Percentiles rank a stretch among this genome's conserved stretches.
Evolutionary conservation across 2,329 filamentous ascomycete genomes (phyloP).

Genomic region (Apiospora pterosperma): DNA sequence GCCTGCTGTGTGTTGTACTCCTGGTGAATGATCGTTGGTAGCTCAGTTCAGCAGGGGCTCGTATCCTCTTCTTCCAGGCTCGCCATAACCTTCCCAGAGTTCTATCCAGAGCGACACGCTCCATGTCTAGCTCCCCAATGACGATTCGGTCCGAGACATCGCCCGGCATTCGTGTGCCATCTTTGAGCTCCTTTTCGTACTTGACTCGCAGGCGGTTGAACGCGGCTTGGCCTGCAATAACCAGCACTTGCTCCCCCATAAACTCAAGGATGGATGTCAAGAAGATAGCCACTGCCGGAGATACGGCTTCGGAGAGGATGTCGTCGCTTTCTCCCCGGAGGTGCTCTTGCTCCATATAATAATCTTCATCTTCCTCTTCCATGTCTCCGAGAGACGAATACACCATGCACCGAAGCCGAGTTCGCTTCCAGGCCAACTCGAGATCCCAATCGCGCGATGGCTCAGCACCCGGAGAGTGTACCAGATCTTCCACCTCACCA

Average conservation of each 20-base stretch:
- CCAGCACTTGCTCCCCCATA: constrained; percentile 84
- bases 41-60: constrained; percentile 50
- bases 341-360: constrained; percentile 77
- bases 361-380: constrained; percentile 96
- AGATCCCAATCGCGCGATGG: constrained; percentile 72
- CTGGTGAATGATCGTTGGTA: constrained; percentile 48
- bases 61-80: constrained; percentile 86
- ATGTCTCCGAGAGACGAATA: constrained; percentile 95
- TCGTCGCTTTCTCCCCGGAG: constrained; percentile 58
- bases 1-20: constrained; percentile 38
- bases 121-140: constrained; percentile 90
- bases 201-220: constrained; percentile 62
- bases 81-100: constrained; percentile 89
- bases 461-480: constrained; percentile 49
- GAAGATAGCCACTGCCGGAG: constrained; percentile 91
- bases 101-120: constrained; percentile 85
- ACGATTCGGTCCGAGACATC: constrained; percentile 63
- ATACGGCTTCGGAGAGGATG: constrained; percentile 66
- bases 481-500: constrained; percentile 69
- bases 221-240: constrained; percentile 83
- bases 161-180: constrained; percentile 42
- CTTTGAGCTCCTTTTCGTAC: constrained; percentile 56
- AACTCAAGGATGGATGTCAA: constrained; percentile 92
- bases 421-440: constrained; percentile 92
- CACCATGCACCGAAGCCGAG: constrained; percentile 92